Evolutionary conservation across 441 rosid species (phyloP), one percentile per base, ranked within the genome.

Genomic region (Pelargonium fulgidum): DNA sequence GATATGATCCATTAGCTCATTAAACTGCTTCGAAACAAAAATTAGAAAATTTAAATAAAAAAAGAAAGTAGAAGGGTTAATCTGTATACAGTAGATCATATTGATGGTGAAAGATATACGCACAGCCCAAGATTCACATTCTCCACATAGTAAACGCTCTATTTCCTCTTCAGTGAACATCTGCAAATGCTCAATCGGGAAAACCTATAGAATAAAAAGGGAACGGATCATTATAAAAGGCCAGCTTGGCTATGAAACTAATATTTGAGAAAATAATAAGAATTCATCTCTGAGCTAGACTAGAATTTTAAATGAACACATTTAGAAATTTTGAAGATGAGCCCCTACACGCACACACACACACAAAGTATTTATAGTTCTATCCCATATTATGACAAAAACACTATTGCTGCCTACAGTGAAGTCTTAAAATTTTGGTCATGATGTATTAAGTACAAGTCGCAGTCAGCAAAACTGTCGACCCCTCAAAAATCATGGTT

Each of bases 131-230:
- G 85, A 77, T 67, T 86, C 93, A 68, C 69, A 81, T 81, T 95
- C 97, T 75, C 99, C 99, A 67, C 99, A 95, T 68, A 95, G 76
- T 79, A 95, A 79, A 52, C 84, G 88, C 74, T 90, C 98, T 6
- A 95, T 76, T 75, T 95, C 99, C 66, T 92, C 93, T 78, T 87
- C 97, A 0, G 82, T 83, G 75, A 90, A 95, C 77, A 89, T 84
- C 76, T 76, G 79, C 79, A 95, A 92, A 79, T 89, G 86, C 68
- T 81, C 79, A 64, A 90, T 81, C 19, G 98, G 82, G 77, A 94
- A 90, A 73, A 90, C 89, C 99, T 92, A 85, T 64, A 80, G 72
- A 72, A 48, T 65, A 58, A 61, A 68, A 67, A 20, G 0, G 62
- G 33, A 64, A 54, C n/a, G 22, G 26, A 70, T 0, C 16, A 48